phyloP scores from a whole-genome alignment of 2,329 filamentous ascomycete genomes.

The Cadophora sp. region DNA sequence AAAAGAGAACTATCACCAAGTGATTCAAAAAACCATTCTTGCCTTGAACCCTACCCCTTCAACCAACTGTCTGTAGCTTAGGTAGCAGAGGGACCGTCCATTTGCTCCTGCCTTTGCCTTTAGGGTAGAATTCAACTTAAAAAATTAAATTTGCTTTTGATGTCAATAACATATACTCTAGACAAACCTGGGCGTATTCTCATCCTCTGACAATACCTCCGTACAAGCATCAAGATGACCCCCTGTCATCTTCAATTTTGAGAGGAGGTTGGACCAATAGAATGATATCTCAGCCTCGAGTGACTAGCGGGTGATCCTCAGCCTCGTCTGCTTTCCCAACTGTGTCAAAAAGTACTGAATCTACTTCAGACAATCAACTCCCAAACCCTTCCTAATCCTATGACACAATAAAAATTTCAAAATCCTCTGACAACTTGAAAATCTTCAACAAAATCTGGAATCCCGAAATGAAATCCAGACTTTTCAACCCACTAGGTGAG shows the following conservation, averaged over 20 bases:
- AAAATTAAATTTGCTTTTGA: background rate
- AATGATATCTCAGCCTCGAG: background rate
- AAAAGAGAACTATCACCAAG: too few relatives aligned
- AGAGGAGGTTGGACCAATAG: background rate
- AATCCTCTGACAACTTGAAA: background rate
- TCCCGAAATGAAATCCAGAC: slow-evolving; percentile 7
- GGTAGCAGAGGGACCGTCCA: too few relatives aligned
- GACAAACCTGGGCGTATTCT: background rate
- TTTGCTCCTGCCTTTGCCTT: too few relatives aligned
- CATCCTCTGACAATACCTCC: background rate
- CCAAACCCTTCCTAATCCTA: background rate
- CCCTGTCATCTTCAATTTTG: background rate
- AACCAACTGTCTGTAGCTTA: too few relatives aligned
- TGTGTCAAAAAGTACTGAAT: background rate
- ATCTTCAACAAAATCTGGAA: background rate
- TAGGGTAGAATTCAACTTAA: too few relatives aligned
- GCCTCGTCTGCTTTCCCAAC: background rate
- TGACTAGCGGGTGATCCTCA: background rate
- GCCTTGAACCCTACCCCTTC: too few relatives aligned
- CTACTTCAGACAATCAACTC: background rate
- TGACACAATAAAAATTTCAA: background rate
- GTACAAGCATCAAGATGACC: background rate
- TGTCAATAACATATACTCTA: background rate
- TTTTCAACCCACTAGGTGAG: background rate
- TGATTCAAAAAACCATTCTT: too few relatives aligned